Conservation (phyloP, 2,329 filamentous ascomycete species). For the Alternaria longipes region DNA sequence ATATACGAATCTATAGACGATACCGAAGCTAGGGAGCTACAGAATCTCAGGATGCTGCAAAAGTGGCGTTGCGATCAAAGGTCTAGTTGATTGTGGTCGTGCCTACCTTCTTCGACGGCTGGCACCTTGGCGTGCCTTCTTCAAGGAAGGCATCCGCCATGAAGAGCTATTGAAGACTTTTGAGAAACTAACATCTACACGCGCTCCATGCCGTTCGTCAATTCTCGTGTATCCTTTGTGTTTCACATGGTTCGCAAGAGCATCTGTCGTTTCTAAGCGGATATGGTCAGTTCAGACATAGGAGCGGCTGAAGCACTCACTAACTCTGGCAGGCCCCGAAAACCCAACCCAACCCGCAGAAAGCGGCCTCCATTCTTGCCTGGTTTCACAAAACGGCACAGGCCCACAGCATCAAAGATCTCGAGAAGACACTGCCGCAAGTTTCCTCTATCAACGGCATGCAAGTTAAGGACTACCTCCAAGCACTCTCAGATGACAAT, state of each 20-base stretch:
- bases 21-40: background rate
- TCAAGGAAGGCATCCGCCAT: background rate
- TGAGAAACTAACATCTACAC: background rate
- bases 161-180: background rate
- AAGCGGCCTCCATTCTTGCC: slow-evolving; percentile 65
- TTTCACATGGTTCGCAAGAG: background rate
- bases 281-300: slow-evolving; percentile 21
- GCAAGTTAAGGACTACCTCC: slow-evolving; percentile 73
- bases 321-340: slow-evolving; percentile 60
- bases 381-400: slow-evolving; percentile 68
- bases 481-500: slow-evolving; percentile 68
- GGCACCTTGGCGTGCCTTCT: background rate
- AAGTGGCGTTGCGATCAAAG: slow-evolving; percentile 2
- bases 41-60: background rate
- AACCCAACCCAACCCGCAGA: slow-evolving; percentile 64
- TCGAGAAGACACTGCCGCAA: slow-evolving; percentile 70
- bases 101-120: slow-evolving; percentile 1
- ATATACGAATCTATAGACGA: background rate
- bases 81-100: background rate
- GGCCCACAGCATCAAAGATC: slow-evolving; percentile 72
- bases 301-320: background rate
- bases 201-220: background rate
- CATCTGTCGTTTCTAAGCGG: background rate
- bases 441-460: slow-evolving; percentile 71
- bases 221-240: background rate